Conservation (phyloP, 306 rosid species). For the Delonix regia region DNA sequence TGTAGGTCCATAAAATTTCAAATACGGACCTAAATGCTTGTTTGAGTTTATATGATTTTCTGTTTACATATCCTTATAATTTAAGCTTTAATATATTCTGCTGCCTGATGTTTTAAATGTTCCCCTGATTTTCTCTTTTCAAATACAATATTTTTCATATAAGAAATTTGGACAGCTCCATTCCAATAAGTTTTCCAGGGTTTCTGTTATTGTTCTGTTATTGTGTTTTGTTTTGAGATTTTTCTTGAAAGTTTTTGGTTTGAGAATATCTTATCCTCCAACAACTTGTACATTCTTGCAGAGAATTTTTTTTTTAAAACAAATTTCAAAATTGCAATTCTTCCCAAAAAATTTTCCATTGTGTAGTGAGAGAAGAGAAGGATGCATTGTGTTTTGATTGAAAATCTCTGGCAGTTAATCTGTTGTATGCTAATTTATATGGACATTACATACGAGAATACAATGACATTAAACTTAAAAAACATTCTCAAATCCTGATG, state of each 20-base stretch:
- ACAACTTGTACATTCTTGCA: neutral
- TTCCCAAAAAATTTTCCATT: neutral
- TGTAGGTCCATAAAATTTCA: neutral
- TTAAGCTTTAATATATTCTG: neutral
- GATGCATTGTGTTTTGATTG: neutral
- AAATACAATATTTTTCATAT: neutral
- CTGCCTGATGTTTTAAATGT: neutral
- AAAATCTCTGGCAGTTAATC: neutral
- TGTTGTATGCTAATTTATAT: neutral
- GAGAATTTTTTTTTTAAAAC: too few species aligned
- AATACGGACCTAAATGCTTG: neutral
- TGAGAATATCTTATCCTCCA: neutral
- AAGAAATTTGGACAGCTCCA: neutral
- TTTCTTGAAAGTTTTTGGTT: neutral
- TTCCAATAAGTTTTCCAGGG: neutral
- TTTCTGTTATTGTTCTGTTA: neutral
- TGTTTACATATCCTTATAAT: neutral
- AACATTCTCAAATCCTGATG: slow-evolving; percentile 1
- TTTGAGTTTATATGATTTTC: neutral
- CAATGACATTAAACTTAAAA: neutral
- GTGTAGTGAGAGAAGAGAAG: neutral
- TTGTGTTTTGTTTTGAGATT: neutral
- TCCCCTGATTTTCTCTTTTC: neutral
- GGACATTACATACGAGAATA: slow-evolving; percentile 8
- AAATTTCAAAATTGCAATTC: neutral